Conservation (phyloP, 371 early-diverging fungal species). For the Thermomucor indicae-seudaticae region DNA sequence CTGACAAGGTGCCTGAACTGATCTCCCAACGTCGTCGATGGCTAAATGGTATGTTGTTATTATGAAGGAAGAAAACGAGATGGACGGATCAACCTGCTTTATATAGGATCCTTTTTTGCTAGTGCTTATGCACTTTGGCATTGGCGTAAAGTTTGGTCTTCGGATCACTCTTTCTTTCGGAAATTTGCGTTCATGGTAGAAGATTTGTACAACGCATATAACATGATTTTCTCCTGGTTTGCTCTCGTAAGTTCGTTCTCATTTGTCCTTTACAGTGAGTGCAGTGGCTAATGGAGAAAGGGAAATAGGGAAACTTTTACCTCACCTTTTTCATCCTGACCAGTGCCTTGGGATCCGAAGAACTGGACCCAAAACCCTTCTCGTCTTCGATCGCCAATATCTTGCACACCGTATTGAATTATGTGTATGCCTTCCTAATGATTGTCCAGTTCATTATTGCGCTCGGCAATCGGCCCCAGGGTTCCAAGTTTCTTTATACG, state of each 20-base stretch:
- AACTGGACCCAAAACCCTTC: conserved; percentile 37
- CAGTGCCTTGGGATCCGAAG: conserved; percentile 20
- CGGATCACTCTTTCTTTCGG: conserved; percentile 63
- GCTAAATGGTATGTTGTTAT: conserved; percentile 68
- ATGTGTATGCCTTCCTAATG: conserved; percentile 61
- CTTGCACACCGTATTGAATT: conserved; percentile 47
- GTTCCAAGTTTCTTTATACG: conserved; percentile 66
- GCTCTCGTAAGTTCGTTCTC: conserved; percentile 50
- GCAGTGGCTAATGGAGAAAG: background rate
- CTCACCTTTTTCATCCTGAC: conserved; percentile 70
- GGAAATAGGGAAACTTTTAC: conserved; percentile 66
- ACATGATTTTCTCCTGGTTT: conserved; percentile 78
- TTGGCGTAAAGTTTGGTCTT: conserved; percentile 72
- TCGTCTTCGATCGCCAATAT: conserved; percentile 34
- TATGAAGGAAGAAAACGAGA: background rate
- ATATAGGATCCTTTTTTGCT: conserved; percentile 87
- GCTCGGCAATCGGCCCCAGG: conserved; percentile 83
- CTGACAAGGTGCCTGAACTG: conserved; percentile 72
- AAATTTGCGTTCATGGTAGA: conserved; percentile 65
- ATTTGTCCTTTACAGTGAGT: conserved; percentile 15
- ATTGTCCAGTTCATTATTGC: conserved; percentile 66
- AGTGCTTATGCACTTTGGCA: conserved; percentile 81
- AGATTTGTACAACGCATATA: conserved; percentile 68
- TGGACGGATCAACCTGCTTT: background rate
- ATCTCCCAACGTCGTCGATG: conserved; percentile 88